Base-by-base conservation (phyloP, 176 grass and related monocot species). In the Bonia amplexicaulis region DNA sequence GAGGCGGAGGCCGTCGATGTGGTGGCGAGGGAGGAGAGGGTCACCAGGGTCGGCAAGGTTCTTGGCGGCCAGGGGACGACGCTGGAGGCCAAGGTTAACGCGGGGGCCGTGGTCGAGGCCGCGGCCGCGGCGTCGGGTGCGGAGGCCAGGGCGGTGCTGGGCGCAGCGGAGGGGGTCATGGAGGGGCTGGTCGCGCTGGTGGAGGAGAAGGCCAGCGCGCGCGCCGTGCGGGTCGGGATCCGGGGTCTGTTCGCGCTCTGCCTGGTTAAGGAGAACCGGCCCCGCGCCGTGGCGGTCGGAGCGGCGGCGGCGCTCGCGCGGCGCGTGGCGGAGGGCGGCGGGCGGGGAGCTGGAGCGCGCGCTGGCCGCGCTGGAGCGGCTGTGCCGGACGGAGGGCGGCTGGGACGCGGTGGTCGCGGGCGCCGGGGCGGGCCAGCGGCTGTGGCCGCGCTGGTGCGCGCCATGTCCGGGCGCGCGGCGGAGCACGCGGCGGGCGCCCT, bases 401-500 rank as follows among this genome's bases (percentile, higher is more conserved):
- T 84, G 91, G 53, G 93, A 93, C 31, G 91, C 89, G 5, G 91
- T 98, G 6, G 90, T 95, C 12, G 85, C 67, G 0, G 96, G 93
- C 1, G 86, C 81, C 0, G 91, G 0, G 93, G 89, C 0, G 89
- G 82, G 0, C 0, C 66, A 0, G 83, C 87, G 2, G 91, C 88
- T 0, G 96, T 94, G 53, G 12, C 54, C 7, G 90, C 91, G 78
- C 86, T 94, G 63, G 93, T 95, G 76, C 77, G 88, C 11, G 93
- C 92, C 74, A 95, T 93, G 91, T 89, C 87, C 1, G 89, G 89
- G 6, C 93, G 93, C 52, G 93, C 88, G 8, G 96, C 96, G 13
- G 96, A 98, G 91, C 93, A 96, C 81, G 96, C 96, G 25, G 96
- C 96, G 2, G 96, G 93, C 9, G 96, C 91, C 17, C 79, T 99